These are phyloP conservation scores for Lasiodiplodia gonubiensis DNA, from an alignment of 2,329 filamentous ascomycete genomes.

Conservation along the genomic window DNA sequence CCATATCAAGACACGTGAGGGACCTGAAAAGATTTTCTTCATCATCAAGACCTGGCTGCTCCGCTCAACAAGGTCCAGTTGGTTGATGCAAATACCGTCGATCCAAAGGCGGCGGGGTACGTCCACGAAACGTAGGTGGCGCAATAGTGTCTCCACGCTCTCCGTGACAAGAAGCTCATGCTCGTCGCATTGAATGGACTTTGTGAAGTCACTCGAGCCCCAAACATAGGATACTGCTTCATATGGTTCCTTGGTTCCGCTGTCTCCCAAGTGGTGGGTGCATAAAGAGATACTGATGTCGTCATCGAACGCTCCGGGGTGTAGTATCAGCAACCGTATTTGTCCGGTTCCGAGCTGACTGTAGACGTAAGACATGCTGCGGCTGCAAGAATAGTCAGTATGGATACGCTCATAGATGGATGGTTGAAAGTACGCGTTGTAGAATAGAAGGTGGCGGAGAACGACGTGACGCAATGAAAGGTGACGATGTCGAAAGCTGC, in stretches of 20 bases:
- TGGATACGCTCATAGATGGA: too few relatives aligned
- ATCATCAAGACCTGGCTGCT: neutral
- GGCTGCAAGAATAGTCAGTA: too few relatives aligned
- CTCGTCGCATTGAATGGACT: neutral
- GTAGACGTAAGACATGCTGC: too few relatives aligned
- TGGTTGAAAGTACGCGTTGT: too few relatives aligned
- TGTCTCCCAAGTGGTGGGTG: neutral
- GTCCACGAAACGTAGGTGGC: neutral
- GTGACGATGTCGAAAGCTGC: too few relatives aligned
- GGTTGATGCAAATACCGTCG: neutral
- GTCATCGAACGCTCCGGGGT: neutral
- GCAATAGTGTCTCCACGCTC: neutral
- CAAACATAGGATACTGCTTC: neutral
- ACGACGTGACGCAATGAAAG: too few relatives aligned
- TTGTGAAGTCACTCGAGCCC: neutral
- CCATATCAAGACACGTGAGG: neutral
- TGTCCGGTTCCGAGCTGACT: too few relatives aligned
- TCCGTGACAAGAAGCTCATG: neutral
- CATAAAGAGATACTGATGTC: neutral
- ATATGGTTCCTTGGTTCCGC: neutral
- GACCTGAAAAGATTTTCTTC: neutral
- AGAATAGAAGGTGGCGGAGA: too few relatives aligned
- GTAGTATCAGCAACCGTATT: neutral
- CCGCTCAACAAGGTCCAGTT: neutral
- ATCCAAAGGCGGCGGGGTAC: neutral